phyloP scores from a whole-genome alignment of 2,329 filamentous ascomycete species.

The Penicillium verrucosum region DNA sequence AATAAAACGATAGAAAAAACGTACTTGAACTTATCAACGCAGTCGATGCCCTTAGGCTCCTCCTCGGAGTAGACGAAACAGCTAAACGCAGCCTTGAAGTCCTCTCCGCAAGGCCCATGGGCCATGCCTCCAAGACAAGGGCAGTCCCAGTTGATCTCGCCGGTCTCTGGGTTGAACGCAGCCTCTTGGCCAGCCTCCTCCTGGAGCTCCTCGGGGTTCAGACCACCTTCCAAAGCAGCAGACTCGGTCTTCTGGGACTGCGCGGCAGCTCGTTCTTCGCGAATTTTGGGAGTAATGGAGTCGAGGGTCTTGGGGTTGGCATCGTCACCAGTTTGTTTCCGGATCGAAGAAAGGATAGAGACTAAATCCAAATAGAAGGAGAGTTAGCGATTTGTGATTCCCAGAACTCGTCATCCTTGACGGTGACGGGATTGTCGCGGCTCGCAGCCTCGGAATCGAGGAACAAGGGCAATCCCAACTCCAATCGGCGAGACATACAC shows the following conservation, averaged over 20 bases:
- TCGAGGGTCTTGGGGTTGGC: slow-evolving; percentile 63
- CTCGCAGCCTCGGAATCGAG: slow-evolving; percentile 6
- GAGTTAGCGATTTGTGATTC: slow-evolving; percentile 12
- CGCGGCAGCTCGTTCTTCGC: slow-evolving; percentile 27
- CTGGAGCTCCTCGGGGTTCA: slow-evolving; percentile 60
- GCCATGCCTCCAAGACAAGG: slow-evolving; percentile 97
- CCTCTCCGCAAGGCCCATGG: slow-evolving; percentile 87
- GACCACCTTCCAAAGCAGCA: slow-evolving; percentile 17
- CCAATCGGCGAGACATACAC: slow-evolving; percentile 55
- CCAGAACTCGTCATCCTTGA: background rate
- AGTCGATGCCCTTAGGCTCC: slow-evolving; percentile 96
- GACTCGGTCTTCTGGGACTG: slow-evolving; percentile 8
- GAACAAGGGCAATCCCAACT: slow-evolving; percentile 11
- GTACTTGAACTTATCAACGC: slow-evolving; percentile 95
- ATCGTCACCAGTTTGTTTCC: slow-evolving; percentile 35
- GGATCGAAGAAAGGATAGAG: slow-evolving; percentile 29
- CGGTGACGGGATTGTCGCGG: slow-evolving; percentile 6
- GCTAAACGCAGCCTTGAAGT: slow-evolving; percentile 94
- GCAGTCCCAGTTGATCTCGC: slow-evolving; percentile 99
- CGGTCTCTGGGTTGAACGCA: slow-evolving; percentile 96
- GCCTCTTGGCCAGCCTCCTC: slow-evolving; percentile 82
- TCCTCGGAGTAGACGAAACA: slow-evolving; percentile 96
- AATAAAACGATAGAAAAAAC: slow-evolving; percentile 34
- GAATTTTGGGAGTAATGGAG: slow-evolving; percentile 59
- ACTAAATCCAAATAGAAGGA: slow-evolving; percentile 22